These are phyloP conservation scores for Epichloe glyceriae DNA, from an alignment of 2,329 filamentous ascomycete genomes.

Conservation along the genomic window DNA sequence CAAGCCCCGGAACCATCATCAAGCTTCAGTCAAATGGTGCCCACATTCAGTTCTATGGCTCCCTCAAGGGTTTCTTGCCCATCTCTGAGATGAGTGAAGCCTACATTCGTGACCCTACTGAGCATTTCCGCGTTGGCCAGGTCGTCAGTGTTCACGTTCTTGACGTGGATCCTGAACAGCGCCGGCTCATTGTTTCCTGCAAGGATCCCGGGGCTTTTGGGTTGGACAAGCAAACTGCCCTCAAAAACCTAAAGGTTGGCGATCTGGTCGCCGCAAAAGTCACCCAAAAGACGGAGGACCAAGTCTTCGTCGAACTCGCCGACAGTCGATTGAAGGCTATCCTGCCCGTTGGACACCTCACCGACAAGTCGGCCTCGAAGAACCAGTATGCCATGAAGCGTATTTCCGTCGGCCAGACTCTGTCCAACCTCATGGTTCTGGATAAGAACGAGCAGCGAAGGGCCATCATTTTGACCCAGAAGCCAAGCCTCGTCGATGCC, in stretches of 20 bases:
- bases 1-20: slow-evolving; percentile 80
- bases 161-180: slow-evolving; percentile 57
- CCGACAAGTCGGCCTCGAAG: slow-evolving; percentile 73
- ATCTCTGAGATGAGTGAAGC: slow-evolving; percentile 97
- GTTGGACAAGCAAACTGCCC: slow-evolving; percentile 59
- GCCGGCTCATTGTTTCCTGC: slow-evolving; percentile 77
- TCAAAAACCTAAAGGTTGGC: slow-evolving; percentile 62
- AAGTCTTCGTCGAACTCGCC: slow-evolving; percentile 63
- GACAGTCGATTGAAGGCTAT: slow-evolving; percentile 65
- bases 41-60: slow-evolving; percentile 83
- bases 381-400: slow-evolving; percentile 65
- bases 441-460: slow-evolving; percentile 70
- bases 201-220: slow-evolving; percentile 75
- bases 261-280: slow-evolving; percentile 66
- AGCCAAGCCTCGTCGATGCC: slow-evolving; percentile 68
- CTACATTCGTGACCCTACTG: slow-evolving; percentile 75
- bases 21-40: slow-evolving; percentile 69
- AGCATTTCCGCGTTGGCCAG: slow-evolving; percentile 84
- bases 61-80: slow-evolving; percentile 74
- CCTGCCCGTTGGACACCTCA: slow-evolving; percentile 65
- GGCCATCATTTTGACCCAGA: slow-evolving; percentile 66
- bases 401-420: slow-evolving; percentile 69
- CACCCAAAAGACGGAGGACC: slow-evolving; percentile 66
- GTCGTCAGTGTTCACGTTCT: slow-evolving; percentile 85
- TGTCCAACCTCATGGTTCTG: slow-evolving; percentile 74